These are phyloP conservation scores for Geosmithia putterillii DNA, from an alignment of 2,329 filamentous ascomycete species.

Conservation along the genomic window DNA sequence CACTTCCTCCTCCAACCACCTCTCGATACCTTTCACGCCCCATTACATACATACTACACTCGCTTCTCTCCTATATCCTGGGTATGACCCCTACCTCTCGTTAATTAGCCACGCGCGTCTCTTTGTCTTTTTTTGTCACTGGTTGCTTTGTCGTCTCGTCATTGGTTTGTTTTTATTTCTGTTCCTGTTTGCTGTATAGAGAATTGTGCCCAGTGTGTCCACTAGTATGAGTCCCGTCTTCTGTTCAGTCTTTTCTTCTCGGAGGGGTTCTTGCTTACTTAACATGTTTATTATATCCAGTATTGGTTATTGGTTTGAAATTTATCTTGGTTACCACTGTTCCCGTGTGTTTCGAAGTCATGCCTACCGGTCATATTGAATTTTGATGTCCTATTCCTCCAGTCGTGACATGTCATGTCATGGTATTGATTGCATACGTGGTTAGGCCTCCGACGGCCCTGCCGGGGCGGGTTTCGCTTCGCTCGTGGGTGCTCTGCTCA, in stretches of 20 bases:
- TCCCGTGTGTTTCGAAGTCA: background rate
- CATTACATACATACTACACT: background rate
- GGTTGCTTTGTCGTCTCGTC: background rate
- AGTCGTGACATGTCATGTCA: too few species aligned
- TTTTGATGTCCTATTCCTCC: too few species aligned
- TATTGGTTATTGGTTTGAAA: background rate
- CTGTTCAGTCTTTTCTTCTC: background rate
- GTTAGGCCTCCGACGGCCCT: too few species aligned
- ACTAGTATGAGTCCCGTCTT: background rate
- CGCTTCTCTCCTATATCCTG: background rate
- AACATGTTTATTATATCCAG: background rate
- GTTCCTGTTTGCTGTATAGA: background rate
- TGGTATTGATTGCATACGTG: too few species aligned
- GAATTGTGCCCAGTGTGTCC: background rate
- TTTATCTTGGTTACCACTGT: background rate
- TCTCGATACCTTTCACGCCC: background rate
- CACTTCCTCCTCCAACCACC: background rate
- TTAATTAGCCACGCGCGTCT: too few species aligned
- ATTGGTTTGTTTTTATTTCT: constrained; percentile 1
- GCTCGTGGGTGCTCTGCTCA: too few species aligned
- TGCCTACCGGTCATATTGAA: background rate
- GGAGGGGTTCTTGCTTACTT: background rate
- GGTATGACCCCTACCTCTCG: too few species aligned
- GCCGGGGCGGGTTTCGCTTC: too few species aligned
- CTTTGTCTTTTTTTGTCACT: background rate